Evolutionary conservation across 2,329 filamentous ascomycete genomes (phyloP), one percentile per base, ranked within the genome.

Genomic region (Aspergillus neotritici): DNA sequence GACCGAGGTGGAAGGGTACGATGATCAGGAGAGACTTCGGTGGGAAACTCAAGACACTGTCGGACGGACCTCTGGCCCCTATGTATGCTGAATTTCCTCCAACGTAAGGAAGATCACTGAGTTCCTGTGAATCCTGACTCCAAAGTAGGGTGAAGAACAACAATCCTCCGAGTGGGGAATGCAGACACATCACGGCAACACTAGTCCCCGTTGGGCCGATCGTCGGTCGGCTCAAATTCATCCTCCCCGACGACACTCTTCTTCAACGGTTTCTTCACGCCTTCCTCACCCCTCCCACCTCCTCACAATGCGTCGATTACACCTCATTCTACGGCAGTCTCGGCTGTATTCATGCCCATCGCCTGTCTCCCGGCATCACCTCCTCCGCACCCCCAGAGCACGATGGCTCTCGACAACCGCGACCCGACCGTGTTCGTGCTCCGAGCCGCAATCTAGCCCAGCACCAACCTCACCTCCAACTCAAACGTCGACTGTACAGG

Each of bases 401-500:
- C 50, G 55, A 55, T 58, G 48, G 54, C 50, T 57, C 12, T 57
- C 50, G 16, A 49, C 54, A 6, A 52, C 52, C 1, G 33, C 50
- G 6, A 36, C 31, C 9, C 57, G 57, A 34, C 47, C 36, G n/a
- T 64, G 59, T 44, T 63, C 61, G 12, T 61, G 60, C 52, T 54
- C 56, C 37, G 50, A 56, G 28, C 41, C 54, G 40, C 33, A 53
- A n/a, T 15, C 49, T 39, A 25, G 43, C 47, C 39, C 46, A 47
- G 33, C 21, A 43, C 15, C 44, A 44, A 34, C n/a, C 43, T 4
- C 53, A 59, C 16, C 17, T 59, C 63, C 28, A 63, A 63, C 31
- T 64, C 70, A 37, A 53, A 65, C 5, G 64, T 65, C 44, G 74
- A 78, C 21, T 2, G 5, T 8, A 2, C 21, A 25, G 21, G 21